Evolutionary conservation across 352 stramenopile genomes (phyloP).

Genomic region (Phytopythium boreale): DNA sequence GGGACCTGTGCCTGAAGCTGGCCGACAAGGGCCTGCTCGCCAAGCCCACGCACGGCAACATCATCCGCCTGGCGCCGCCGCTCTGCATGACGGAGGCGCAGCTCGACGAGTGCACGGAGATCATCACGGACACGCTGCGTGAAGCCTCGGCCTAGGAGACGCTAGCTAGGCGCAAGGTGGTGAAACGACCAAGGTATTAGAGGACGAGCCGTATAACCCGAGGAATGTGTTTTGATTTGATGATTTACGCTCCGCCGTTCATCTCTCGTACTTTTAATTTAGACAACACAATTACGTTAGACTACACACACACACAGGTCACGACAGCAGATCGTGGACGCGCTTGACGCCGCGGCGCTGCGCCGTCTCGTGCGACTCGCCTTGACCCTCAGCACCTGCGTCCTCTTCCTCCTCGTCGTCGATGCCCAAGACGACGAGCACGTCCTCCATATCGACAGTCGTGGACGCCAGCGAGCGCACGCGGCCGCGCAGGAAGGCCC

Average conservation of each 20-base stretch:
- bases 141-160: constrained; percentile 28
- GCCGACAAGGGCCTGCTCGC: constrained; percentile 95
- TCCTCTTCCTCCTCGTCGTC: constrained; percentile 30
- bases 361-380: too few relatives aligned
- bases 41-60: constrained; percentile 99
- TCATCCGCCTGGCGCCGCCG: constrained; percentile 96
- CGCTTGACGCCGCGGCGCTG: constrained; percentile 6
- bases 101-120: constrained; percentile 90
- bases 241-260: background rate
- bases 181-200: background rate
- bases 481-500: constrained; percentile 51
- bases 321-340: background rate
- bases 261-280: too few relatives aligned
- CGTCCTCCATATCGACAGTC: constrained; percentile 42
- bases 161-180: background rate
- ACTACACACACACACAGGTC: background rate
- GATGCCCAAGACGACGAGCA: constrained; percentile 57
- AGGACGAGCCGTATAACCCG: background rate
- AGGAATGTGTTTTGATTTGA: background rate
- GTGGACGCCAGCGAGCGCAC: constrained; percentile 29
- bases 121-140: constrained; percentile 72
- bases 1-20: constrained; percentile 96
- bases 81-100: constrained; percentile 93
- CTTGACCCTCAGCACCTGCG: too few relatives aligned
- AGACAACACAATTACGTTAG: too few relatives aligned